A percentile compares a stretch with the other conserved stretches of the same genome.
Evolutionary conservation across 108 stramenopile species (phyloP).

Genomic region (Cylindrotheca closterium): DNA sequence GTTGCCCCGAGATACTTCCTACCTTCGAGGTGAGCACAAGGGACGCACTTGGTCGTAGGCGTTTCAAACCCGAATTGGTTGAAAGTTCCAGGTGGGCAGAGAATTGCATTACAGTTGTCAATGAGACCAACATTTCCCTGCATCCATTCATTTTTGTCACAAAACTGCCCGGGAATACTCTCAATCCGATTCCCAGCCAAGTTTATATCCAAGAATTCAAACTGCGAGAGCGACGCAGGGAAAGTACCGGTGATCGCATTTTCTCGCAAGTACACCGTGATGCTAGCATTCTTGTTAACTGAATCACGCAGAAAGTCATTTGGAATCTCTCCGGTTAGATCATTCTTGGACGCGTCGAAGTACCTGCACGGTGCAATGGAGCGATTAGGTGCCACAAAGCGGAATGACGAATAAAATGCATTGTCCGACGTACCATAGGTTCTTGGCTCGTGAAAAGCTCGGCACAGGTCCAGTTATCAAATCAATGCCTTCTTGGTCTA

Average conservation of each 20-base stretch:
- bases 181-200: constrained; percentile 53
- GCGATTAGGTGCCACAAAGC: background rate
- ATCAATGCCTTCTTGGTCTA: constrained; percentile 31
- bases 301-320: constrained; percentile 46
- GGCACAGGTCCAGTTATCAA: constrained; percentile 54
- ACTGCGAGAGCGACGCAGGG: constrained; percentile 27
- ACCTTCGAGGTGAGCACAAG: constrained; percentile 28
- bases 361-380: constrained; percentile 5
- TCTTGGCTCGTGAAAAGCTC: constrained; percentile 43
- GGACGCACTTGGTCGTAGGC: constrained; percentile 20
- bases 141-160: constrained; percentile 54
- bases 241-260: constrained; percentile 59
- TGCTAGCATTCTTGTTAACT: constrained; percentile 12
- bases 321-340: constrained; percentile 68
- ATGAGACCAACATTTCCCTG: constrained; percentile 39
- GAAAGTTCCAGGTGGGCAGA: constrained; percentile 48
- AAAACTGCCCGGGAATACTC: constrained; percentile 31
- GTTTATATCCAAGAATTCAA: constrained; percentile 42
- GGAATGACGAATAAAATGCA: constrained; percentile 14
- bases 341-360: constrained; percentile 59
- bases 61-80: constrained; percentile 37
- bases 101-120: constrained; percentile 59
- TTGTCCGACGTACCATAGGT: constrained; percentile 28
- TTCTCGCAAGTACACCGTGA: constrained; percentile 46
- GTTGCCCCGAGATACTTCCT: constrained; percentile 28